Percentiles rank a stretch among this genome's conserved stretches.
Evolutionary conservation across 2,329 filamentous ascomycete genomes (phyloP).

Genomic region (Botrytis galanthina): DNA sequence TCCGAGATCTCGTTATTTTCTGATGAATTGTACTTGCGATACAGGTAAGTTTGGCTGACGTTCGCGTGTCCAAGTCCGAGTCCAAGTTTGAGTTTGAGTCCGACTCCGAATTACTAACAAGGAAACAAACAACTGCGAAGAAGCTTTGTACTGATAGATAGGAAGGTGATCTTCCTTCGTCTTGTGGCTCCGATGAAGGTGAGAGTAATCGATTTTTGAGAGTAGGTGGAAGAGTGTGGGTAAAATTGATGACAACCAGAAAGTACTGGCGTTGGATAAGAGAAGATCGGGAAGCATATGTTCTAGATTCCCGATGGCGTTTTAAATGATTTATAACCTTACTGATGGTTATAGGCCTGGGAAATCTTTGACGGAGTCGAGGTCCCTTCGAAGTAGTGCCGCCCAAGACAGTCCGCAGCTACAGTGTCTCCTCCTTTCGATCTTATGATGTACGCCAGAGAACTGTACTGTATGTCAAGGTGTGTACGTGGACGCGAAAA

Average conservation of each 20-base stretch:
- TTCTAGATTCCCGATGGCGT: not conserved
- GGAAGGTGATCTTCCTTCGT: not conserved
- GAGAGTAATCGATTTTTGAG: not conserved
- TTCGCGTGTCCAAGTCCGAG: not conserved
- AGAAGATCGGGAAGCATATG: conserved; percentile 12
- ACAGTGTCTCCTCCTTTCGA: not conserved
- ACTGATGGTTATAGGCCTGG: not conserved
- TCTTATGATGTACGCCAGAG: not conserved
- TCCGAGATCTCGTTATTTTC: not conserved
- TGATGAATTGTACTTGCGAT: not conserved
- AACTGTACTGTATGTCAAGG: not conserved
- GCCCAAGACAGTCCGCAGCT: not conserved
- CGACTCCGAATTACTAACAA: not conserved
- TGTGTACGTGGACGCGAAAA: not conserved
- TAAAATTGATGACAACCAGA: conserved; percentile 14
- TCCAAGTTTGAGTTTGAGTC: not conserved
- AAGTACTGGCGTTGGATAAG: conserved; percentile 4
- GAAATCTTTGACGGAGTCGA: not conserved
- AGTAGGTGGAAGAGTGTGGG: not conserved
- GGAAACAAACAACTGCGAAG: not conserved
- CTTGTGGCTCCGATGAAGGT: not conserved
- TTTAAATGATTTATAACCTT: not conserved
- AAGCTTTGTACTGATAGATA: not conserved
- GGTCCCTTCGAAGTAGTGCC: not conserved
- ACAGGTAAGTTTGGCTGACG: not conserved